Evolutionary conservation across 106 monocot genomes (phyloP), one percentile per base, ranked within the genome.

Genomic region (Allium sativum): DNA sequence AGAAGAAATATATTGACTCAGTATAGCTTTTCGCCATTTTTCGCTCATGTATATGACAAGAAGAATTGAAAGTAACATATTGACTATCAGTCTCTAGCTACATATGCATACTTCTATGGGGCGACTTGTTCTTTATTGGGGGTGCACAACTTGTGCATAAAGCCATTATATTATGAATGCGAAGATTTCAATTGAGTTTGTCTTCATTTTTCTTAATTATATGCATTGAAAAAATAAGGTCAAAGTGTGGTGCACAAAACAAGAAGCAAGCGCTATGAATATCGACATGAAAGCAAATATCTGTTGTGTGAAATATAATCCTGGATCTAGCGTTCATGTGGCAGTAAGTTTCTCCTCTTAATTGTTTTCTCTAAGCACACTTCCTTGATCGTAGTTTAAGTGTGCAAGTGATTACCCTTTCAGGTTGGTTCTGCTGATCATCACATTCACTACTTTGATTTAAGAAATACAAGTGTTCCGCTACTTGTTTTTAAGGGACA

Each of bases 271-370:
- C 61, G 95, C 72, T 15, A 73, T 90, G 45, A 95, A 90, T 65
- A 90, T 95, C 65, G 95, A 95, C 47, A 90, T 90, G 95, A 95
- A 95, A 66, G 95, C 95, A 40, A 95, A 95, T 69, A 95, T 95
- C 40, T 95, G 95, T 64, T 95, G 86, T 68, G 95, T 95, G 52
- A 95, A 95, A 78, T 95, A 95, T 58, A 95, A 95, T 75, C 95
- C 95, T 66, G 95, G 95, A 42, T 95, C 95, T 40, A 86, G 86
- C 66, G 64, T 68, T 71, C 65, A 81, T 66, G 78, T 95, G 48
- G 95, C 90, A 61, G 95, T 95, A 95, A 68, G 60, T 14, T 59
- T 53, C 50, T 17, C 46, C 6, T 51, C 16, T 52, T 68, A 20
- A 58, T 42, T 55, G 20, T 47, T 53, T 60, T 58, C 14, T 15